Evolutionary conservation across 163 green algal species (phyloP).

Genomic region (Chlorella variabilis): DNA sequence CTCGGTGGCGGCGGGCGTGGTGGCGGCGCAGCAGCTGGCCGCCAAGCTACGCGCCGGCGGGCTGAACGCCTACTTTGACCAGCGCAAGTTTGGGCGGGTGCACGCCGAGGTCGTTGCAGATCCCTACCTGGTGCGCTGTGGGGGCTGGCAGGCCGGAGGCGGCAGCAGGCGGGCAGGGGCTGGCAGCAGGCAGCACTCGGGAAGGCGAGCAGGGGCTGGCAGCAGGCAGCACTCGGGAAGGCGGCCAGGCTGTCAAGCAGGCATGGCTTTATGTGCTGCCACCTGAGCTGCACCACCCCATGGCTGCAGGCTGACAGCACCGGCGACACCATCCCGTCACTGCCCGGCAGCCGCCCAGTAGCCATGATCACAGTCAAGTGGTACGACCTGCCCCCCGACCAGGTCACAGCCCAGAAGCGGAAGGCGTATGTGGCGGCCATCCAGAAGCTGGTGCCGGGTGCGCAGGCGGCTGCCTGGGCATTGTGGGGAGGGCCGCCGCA

Average conservation of each 20-base stretch:
- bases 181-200: too few relatives aligned
- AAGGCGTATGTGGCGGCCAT: not conserved
- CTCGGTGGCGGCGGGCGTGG: not conserved
- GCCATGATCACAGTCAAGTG: constrained; percentile 9
- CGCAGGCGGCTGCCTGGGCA: not conserved
- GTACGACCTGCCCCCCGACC: not conserved
- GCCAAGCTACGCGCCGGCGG: not conserved
- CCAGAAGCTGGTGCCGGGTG: constrained; percentile 14
- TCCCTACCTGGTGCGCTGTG: not conserved
- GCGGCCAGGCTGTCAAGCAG: too few relatives aligned
- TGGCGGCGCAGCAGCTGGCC: not conserved
- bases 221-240: too few relatives aligned
- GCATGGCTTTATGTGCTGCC: too few relatives aligned
- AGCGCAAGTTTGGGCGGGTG: not conserved
- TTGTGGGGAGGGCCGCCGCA: not conserved
- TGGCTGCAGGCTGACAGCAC: not conserved
- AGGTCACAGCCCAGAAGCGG: not conserved
- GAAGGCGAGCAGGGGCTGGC: too few relatives aligned
- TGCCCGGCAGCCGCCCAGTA: not conserved
- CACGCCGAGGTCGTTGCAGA: not conserved
- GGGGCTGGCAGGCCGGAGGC: too few relatives aligned
- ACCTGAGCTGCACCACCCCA: too few relatives aligned
- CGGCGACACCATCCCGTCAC: not conserved
- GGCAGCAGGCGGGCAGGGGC: too few relatives aligned
- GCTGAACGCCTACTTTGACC: not conserved